Evolutionary conservation across 2,329 filamentous ascomycete species (phyloP).

Genomic region (Sordariomycetes sp.): DNA sequence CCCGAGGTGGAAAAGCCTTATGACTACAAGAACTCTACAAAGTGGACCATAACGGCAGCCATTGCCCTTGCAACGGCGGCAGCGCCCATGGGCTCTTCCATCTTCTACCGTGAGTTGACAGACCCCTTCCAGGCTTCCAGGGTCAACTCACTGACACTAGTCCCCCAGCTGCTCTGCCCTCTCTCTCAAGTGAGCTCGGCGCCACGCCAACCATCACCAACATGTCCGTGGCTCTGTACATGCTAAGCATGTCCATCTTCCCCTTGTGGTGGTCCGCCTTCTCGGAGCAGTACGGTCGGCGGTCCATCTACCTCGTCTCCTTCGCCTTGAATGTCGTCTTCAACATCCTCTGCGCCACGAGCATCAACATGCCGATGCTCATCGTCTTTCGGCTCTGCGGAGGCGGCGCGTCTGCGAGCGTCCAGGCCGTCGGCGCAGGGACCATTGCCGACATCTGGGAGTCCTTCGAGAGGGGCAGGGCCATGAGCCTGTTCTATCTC

Average conservation of each 20-base stretch:
- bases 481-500: slow-evolving; percentile 79
- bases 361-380: slow-evolving; percentile 64
- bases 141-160: slow-evolving; percentile 4
- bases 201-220: slow-evolving; percentile 61
- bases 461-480: slow-evolving; percentile 57
- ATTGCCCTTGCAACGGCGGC: slow-evolving; percentile 69
- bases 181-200: slow-evolving; percentile 53
- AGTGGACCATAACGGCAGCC: slow-evolving; percentile 77
- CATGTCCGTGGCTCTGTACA: slow-evolving; percentile 68
- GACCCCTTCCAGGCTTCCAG: neutral
- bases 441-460: slow-evolving; percentile 81
- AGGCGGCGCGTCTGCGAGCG: slow-evolving; percentile 70
- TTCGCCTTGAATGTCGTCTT: slow-evolving; percentile 67
- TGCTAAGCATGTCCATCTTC: slow-evolving; percentile 76
- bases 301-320: slow-evolving; percentile 69
- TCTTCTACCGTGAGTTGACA: slow-evolving; percentile 63
- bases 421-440: slow-evolving; percentile 75
- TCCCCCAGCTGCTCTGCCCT: slow-evolving; percentile 52
- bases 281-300: slow-evolving; percentile 62
- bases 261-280: slow-evolving; percentile 84
- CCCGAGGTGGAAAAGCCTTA: slow-evolving; percentile 72
- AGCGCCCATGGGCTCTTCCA: slow-evolving; percentile 75
- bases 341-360: slow-evolving; percentile 59
- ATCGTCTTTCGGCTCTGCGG: slow-evolving; percentile 66
- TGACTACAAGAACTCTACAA: slow-evolving; percentile 62